These are phyloP conservation scores for Gastrodia elata DNA, from an alignment of 106 monocot species.

Conservation along the genomic window DNA sequence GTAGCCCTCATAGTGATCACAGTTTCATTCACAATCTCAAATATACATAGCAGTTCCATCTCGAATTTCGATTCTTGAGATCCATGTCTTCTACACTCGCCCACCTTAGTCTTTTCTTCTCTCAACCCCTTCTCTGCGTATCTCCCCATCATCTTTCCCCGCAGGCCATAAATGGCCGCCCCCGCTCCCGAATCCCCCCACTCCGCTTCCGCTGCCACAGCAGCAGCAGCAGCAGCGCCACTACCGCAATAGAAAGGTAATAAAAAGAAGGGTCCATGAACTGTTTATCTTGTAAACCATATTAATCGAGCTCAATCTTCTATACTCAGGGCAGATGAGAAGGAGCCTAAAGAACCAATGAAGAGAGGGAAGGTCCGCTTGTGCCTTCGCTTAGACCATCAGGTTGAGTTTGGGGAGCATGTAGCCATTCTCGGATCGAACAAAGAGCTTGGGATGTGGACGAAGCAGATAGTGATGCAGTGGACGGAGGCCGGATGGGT, in stretches of 20 bases:
- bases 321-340: slow-evolving; percentile 19
- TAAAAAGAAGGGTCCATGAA: neutral
- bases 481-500: slow-evolving; percentile 77
- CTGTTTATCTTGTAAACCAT: neutral
- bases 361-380: slow-evolving; percentile 24
- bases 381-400: slow-evolving; percentile 50
- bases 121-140: neutral
- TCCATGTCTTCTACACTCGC: slow-evolving; percentile 12
- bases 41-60: no score
- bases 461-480: slow-evolving; percentile 38
- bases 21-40: no score
- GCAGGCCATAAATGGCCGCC: neutral
- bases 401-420: slow-evolving; percentile 81
- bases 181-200: neutral
- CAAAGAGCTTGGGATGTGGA: slow-evolving; percentile 72
- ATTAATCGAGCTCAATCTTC: neutral
- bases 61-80: no score
- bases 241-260: slow-evolving; percentile 24
- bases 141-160: neutral
- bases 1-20: no score
- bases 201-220: slow-evolving; percentile 2
- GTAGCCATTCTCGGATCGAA: slow-evolving; percentile 55
- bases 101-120: slow-evolving; percentile 1
- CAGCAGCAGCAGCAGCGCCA: neutral
- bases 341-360: slow-evolving; percentile 14